Percentiles rank a stretch among this genome's conserved stretches.
Conservation (phyloP, 352 stramenopile genomes). For the Globisporangium nagaii region DNA sequence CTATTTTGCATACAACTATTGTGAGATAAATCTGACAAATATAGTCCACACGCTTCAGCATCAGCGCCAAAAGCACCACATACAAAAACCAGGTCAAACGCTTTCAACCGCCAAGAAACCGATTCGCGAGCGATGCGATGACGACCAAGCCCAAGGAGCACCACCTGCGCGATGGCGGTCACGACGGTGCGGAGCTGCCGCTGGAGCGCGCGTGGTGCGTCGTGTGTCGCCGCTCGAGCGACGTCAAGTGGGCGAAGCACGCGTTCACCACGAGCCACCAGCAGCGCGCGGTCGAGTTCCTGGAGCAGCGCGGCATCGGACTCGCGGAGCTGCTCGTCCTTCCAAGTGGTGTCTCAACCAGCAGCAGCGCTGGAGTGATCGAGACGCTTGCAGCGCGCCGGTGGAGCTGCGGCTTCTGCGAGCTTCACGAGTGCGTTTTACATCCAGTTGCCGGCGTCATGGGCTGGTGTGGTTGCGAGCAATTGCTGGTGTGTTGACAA, state of each 20-base stretch:
- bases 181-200: no score
- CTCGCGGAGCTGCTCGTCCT: slow-evolving; percentile 14
- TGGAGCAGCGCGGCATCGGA: slow-evolving; percentile 19
- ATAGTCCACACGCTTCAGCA: no score
- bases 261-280: slow-evolving; percentile 61
- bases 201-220: slow-evolving; percentile 40
- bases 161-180: no score
- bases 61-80: no score
- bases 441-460: no score
- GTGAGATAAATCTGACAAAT: no score
- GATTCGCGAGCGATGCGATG: no score
- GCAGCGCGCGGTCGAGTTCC: slow-evolving; percentile 28
- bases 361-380: not conserved
- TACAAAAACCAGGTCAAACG: no score
- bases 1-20: no score
- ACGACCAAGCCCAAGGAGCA: no score
- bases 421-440: slow-evolving; percentile 17
- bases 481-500: not conserved
- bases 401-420: slow-evolving; percentile 48
- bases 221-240: slow-evolving; percentile 54
- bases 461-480: no score
- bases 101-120: no score
- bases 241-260: slow-evolving; percentile 63
- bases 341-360: not conserved
- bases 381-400: not conserved